These are phyloP conservation scores for Mortierella sp. DNA, from an alignment of 371 early-diverging fungal genomes.

Conservation along the genomic window DNA sequence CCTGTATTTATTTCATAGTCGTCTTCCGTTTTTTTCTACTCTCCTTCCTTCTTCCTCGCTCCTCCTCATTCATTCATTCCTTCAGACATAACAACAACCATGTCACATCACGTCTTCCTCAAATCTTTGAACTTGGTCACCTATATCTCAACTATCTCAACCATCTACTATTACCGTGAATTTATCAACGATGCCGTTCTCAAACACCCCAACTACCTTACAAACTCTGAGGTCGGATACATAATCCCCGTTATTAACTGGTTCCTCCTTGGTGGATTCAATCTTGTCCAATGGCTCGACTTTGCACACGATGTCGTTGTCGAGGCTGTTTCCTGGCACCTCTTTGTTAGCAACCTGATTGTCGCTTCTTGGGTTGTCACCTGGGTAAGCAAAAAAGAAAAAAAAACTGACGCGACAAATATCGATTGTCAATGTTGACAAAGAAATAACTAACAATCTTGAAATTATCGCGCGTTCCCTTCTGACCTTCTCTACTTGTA, in stretches of 20 bases:
- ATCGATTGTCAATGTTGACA: background rate
- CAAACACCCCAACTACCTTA: conserved; percentile 33
- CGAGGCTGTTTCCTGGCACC: conserved; percentile 41
- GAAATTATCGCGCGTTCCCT: background rate
- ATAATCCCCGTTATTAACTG: conserved; percentile 37
- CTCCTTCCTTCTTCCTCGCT: background rate
- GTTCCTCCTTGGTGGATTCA: conserved; percentile 51
- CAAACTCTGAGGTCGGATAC: conserved; percentile 32
- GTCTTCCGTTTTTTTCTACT: conserved; percentile 4
- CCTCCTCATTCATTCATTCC: background rate
- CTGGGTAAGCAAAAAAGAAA: conserved; percentile 32
- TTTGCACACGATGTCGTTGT: conserved; percentile 53
- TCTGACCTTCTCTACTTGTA: background rate
- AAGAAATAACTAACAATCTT: background rate
- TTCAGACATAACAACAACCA: conserved; percentile 12
- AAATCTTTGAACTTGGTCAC: conserved; percentile 49
- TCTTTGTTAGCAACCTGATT: conserved; percentile 37
- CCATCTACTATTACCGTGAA: conserved; percentile 30
- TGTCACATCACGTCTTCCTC: conserved; percentile 37
- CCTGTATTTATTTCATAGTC: conserved; percentile 1
- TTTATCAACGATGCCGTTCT: conserved; percentile 10
- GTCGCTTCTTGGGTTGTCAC: conserved; percentile 34
- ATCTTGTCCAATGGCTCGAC: conserved; percentile 44
- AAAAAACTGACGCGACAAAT: background rate
- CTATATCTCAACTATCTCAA: conserved; percentile 20